Percentiles rank a stretch among this genome's conserved stretches.
Conservation (phyloP, 148 eudicot genomes). For the Chenopodium berlandieri region DNA sequence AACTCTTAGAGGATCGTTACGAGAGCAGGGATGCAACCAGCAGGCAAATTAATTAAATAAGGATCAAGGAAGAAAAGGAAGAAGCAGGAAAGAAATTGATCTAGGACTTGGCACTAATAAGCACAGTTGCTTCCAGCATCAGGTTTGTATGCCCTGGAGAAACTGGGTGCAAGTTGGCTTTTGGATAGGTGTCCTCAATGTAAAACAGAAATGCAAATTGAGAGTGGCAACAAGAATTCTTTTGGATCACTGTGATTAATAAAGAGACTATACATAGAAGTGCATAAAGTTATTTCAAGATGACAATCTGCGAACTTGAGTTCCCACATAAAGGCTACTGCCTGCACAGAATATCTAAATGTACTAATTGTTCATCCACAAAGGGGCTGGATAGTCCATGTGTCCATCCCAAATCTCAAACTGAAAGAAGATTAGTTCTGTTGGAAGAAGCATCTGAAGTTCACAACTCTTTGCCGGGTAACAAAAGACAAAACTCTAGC, state of each 20-base stretch:
- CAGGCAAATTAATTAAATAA: not conserved
- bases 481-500: not conserved
- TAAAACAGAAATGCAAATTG: not conserved
- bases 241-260: not conserved
- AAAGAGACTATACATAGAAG: not conserved
- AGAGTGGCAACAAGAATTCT: not conserved
- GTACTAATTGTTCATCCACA: not conserved
- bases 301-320: not conserved
- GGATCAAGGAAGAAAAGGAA: not conserved
- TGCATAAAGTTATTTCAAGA: too few relatives aligned
- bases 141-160: not conserved
- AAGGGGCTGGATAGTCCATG: not conserved
- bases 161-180: not conserved
- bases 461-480: not conserved
- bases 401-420: not conserved
- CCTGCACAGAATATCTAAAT: not conserved
- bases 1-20: not conserved
- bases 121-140: not conserved
- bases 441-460: not conserved
- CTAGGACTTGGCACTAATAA: not conserved
- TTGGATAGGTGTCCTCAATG: not conserved
- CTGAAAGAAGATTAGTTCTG: not conserved
- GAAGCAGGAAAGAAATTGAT: not conserved
- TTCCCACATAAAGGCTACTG: not conserved
- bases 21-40: not conserved